Percentiles rank a stretch among this genome's conserved stretches.
These are phyloP conservation scores for Phlebiopsis flavidoalba DNA, from an alignment of 768 basidiomycete species.

Conservation along the genomic window DNA sequence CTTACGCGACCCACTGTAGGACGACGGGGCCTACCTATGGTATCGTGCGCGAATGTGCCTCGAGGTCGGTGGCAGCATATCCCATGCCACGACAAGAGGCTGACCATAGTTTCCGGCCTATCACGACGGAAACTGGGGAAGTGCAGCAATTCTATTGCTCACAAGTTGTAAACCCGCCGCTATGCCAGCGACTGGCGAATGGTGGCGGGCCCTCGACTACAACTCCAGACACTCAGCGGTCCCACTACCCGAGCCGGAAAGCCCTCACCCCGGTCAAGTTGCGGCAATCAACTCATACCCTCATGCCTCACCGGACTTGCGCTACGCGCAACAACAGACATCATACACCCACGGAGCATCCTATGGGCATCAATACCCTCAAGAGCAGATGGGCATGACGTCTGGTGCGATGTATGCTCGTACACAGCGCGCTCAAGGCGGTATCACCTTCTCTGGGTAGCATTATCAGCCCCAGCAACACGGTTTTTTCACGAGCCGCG, in stretches of 20 bases:
- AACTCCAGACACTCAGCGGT: not conserved
- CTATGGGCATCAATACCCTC: slow-evolving; percentile 4
- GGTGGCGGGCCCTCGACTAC: not conserved
- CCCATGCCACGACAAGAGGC: slow-evolving; percentile 71
- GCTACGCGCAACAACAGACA: slow-evolving; percentile 4
- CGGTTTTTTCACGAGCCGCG: slow-evolving; percentile 10
- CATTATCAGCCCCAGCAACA: slow-evolving; percentile 25
- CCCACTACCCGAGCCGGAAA: slow-evolving; percentile 5
- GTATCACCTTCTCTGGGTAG: slow-evolving; percentile 20
- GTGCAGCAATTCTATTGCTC: slow-evolving; percentile 77
- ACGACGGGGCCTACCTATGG: slow-evolving; percentile 73
- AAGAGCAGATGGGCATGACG: not conserved
- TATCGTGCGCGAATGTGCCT: slow-evolving; percentile 80
- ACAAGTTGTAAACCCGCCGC: slow-evolving; percentile 1
- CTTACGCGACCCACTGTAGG: slow-evolving; percentile 36
- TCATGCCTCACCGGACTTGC: not conserved
- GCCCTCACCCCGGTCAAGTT: not conserved
- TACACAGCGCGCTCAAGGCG: slow-evolving; percentile 13
- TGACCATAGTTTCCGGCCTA: slow-evolving; percentile 58
- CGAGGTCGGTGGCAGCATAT: slow-evolving; percentile 93
- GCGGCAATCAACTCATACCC: not conserved
- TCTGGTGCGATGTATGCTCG: slow-evolving; percentile 11
- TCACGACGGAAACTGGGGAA: slow-evolving; percentile 79
- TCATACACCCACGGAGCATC: slow-evolving; percentile 1
- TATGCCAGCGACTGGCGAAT: not conserved